Base-by-base conservation (phyloP, 2,329 filamentous ascomycete species). In the Sclerotinia nivalis region DNA sequence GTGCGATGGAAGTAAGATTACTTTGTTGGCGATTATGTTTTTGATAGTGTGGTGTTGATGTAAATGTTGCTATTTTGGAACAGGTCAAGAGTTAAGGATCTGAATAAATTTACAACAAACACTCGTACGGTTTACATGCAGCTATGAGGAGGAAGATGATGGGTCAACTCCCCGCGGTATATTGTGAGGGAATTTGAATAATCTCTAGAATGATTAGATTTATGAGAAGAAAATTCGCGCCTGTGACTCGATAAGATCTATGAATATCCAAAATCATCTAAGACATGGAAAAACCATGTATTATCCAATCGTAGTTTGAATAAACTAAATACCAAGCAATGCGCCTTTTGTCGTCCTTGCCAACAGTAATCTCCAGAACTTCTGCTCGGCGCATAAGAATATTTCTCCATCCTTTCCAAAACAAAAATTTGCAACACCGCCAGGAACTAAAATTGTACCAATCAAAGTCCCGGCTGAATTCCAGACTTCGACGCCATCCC, bases 401-500 rank as follows among this genome's bases (percentile, higher is more conserved):
- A 77, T 18, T 52, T 76, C 76, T 0, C 75, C 75, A 13, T 75
- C 70, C 45, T 64, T 72, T 18, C 77, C 77, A 69, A 78, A 78
- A 52, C 75, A 75, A 55, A 78, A 77, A 58, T 78, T 78, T 1
- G 76, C 76, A n/a, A 65, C 69, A 1, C 75, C 74, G 1, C 73
- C 73, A 13, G 68, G 62, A 12, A 77, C 73, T 49, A 71, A 79
- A 1, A 76, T 80, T 65, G 89, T 90, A 4, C 84, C 80, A 73
- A 91, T 82, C 25, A 86, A 74, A 4, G 75, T 80, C 0, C 85
- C 86, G 0, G 80, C 80, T 0, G 81, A 76, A 69, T 80, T 82
- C 84, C 85, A 88, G 12, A 88, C 81, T 70, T 86, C 82, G 28
- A 88, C 78, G 0, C 86, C 86, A 74, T 87, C 85, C 0, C 83